Conservation (phyloP, 495 filamentous ascomycete species). For the Hypoxylon subgilvum region DNA sequence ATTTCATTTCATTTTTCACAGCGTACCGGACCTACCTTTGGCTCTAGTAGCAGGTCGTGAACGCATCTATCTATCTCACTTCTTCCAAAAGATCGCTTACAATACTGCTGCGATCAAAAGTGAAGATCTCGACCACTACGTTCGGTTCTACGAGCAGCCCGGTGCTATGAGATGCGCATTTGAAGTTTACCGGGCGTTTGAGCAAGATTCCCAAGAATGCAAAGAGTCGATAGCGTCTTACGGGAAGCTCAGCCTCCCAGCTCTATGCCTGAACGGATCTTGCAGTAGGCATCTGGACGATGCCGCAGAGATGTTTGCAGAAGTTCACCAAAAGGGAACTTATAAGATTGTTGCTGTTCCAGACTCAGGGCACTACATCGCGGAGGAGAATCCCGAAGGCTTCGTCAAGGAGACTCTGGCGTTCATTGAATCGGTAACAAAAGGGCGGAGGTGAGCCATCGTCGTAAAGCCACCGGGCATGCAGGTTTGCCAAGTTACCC, state of each 20-base stretch:
- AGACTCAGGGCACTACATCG: slow-evolving; percentile 47
- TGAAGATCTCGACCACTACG: slow-evolving; percentile 49
- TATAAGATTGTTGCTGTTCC: slow-evolving; percentile 37
- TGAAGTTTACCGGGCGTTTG: slow-evolving; percentile 51
- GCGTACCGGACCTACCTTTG: slow-evolving; percentile 49
- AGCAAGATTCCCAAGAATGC: slow-evolving; percentile 48
- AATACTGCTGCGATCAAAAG: slow-evolving; percentile 46
- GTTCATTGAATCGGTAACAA: slow-evolving; percentile 10
- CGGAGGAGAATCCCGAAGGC: slow-evolving; percentile 49
- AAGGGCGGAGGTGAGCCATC: slow-evolving; percentile 3
- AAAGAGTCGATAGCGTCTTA: slow-evolving; percentile 41
- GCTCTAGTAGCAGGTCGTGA: slow-evolving; percentile 50
- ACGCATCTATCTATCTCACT: slow-evolving; percentile 52
- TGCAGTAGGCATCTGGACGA: slow-evolving; percentile 31
- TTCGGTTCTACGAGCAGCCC: slow-evolving; percentile 43
- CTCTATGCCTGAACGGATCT: slow-evolving; percentile 46
- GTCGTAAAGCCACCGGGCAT: not conserved
- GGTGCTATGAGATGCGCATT: slow-evolving; percentile 51
- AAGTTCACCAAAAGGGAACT: slow-evolving; percentile 43
- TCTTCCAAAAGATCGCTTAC: slow-evolving; percentile 47
- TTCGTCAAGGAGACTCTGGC: slow-evolving; percentile 41
- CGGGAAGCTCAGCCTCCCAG: slow-evolving; percentile 50
- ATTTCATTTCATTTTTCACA: slow-evolving; percentile 57
- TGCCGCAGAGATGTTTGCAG: slow-evolving; percentile 42
- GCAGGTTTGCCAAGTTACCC: no score